Evolutionary conservation across 2,329 filamentous ascomycete genomes (phyloP).

Genomic region (Colletotrichum lini): DNA sequence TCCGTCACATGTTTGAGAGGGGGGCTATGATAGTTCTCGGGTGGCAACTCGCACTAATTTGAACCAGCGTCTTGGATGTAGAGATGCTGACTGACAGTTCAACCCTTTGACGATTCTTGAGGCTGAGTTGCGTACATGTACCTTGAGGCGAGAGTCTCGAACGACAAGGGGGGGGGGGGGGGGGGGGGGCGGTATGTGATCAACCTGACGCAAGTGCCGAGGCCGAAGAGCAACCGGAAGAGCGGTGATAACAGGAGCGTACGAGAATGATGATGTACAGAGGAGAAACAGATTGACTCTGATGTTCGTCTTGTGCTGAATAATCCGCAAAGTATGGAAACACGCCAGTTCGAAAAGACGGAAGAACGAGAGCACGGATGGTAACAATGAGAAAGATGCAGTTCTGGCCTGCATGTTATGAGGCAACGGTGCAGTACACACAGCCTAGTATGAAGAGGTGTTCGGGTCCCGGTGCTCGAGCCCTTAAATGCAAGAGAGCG

Average conservation of each 20-base stretch:
- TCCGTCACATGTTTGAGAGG: neutral
- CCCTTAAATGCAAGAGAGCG: constrained; percentile 9
- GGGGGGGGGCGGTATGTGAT: neutral
- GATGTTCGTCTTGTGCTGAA: constrained; percentile 31
- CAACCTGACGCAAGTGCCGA: constrained; percentile 22
- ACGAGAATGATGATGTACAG: neutral
- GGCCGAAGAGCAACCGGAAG: constrained; percentile 9
- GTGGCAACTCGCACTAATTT: constrained; percentile 9
- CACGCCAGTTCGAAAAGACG: constrained; percentile 22
- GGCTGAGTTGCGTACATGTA: constrained; percentile 22
- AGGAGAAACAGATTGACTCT: neutral
- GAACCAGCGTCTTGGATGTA: neutral
- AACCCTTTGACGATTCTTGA: too few relatives aligned
- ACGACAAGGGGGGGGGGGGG: too few relatives aligned
- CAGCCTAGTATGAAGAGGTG: constrained; percentile 2
- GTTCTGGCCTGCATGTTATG: constrained; percentile 37
- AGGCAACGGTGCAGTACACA: constrained; percentile 30
- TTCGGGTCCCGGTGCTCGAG: constrained; percentile 6
- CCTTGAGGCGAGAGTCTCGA: constrained; percentile 8
- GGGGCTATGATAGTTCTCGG: neutral
- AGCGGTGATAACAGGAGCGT: neutral
- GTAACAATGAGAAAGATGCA: constrained; percentile 25
- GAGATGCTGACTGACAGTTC: neutral
- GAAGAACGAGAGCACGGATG: constrained; percentile 30
- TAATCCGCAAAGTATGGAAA: constrained; percentile 11